Percentiles rank a stretch among this genome's conserved stretches.
phyloP scores from a whole-genome alignment of 139 green algal species.

The Auxenochlorella pyrenoidosa region DNA sequence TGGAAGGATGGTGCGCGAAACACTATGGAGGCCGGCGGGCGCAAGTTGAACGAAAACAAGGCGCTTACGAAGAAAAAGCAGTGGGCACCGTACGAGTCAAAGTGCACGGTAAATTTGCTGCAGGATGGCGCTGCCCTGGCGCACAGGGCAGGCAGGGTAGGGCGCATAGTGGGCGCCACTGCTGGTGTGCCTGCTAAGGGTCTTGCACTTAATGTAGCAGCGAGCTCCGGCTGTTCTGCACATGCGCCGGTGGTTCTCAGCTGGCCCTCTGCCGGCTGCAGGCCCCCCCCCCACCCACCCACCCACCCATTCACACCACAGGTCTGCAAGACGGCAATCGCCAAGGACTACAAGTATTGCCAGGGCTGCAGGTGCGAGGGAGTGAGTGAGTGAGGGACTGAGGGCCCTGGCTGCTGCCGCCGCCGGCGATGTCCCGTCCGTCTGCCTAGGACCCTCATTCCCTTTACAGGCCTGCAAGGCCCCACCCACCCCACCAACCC shows the following conservation, averaged over 20 bases:
- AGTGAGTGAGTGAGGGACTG: neutral
- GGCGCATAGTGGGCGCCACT: no score
- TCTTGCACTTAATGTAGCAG: no score
- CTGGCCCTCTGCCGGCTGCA: neutral
- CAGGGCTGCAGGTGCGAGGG: conserved; percentile 42
- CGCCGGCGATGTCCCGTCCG: neutral
- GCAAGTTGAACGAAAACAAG: conserved; percentile 88
- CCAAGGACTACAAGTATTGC: conserved; percentile 68
- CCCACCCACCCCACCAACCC: neutral
- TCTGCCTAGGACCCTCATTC: no score
- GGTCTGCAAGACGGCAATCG: conserved; percentile 66
- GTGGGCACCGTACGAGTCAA: conserved; percentile 65
- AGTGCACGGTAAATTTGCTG: conserved; percentile 58
- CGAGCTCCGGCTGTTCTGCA: neutral
- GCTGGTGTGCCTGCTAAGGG: no score
- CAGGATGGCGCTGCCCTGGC: neutral
- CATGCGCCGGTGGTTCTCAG: neutral
- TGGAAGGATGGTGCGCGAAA: conserved; percentile 75
- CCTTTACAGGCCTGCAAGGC: no score
- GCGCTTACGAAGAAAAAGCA: conserved; percentile 65
- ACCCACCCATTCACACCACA: neutral
- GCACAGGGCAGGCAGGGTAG: no score
- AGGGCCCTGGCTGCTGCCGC: neutral
- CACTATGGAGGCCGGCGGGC: conserved; percentile 49
- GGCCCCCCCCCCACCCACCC: neutral